Base-by-base conservation (phyloP, 495 filamentous ascomycete species). In the Hypomontagnella monticulosa region DNA sequence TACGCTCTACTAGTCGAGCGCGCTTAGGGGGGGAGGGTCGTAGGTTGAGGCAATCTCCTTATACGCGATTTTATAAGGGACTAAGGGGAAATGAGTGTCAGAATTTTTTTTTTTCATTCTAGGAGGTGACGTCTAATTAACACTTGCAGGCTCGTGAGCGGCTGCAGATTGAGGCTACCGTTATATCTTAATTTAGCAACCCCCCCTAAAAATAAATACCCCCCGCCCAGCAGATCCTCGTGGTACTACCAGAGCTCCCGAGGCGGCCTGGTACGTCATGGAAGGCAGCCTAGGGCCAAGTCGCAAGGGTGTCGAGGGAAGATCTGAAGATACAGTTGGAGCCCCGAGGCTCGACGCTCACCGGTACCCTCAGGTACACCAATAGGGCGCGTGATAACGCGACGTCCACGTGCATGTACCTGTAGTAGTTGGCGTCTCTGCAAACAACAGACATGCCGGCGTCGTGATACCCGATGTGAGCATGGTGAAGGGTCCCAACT, bases 101-200 rank as follows among this genome's bases (percentile, higher is more conserved):
- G 14, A n/a, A 37, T 27, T 20, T n/a, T n/a, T n/a, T n/a, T n/a
- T n/a, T n/a, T n/a, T 43, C 11, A 58, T 51, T 62, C 48, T 9
- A 57, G 40, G 67, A 67, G 56, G 58, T 70, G 66, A 70, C 67
- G 70, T 72, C 55, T 48, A 65, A 67, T 70, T 63, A 70, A 66
- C 62, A 66, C 54, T 53, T 57, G 57, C 56, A 62, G 54, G 54
- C 36, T 53, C 70, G 48, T 38, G 20, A 70, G 44, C 43, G 66
- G 70, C 60, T 67, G 70, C 67, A 70, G 53, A 54, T 70, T 72
- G 70, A 70, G 70, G 70, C 70, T 72, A n/a, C n/a, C n/a, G n/a
- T n/a, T n/a, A 59, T 61, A 64, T 70, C 58, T 67, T 70, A 70
- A 63, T 70, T 70, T 70, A 72, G 70, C 20, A 72, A 67, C 49